Percentiles rank a stretch among this genome's conserved stretches.
These are phyloP conservation scores for Crepidotus variabilis DNA, from an alignment of 768 basidiomycete genomes.

Conservation along the genomic window DNA sequence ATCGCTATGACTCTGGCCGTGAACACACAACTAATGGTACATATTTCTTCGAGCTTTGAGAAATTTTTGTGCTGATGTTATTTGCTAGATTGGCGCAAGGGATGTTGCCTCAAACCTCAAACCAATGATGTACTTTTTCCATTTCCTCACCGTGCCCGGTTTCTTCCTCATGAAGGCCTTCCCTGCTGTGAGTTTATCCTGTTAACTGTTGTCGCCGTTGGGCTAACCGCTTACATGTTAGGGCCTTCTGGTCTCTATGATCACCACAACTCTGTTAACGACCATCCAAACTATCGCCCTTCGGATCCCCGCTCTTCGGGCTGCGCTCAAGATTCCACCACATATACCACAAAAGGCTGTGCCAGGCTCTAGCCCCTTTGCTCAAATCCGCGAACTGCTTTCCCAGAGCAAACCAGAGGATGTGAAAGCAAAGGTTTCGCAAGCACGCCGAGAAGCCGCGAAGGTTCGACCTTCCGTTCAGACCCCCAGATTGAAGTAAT, in stretches of 20 bases:
- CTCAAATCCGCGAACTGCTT: background rate
- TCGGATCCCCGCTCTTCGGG: conserved; percentile 38
- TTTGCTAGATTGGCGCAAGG: conserved; percentile 45
- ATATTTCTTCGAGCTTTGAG: conserved; percentile 19
- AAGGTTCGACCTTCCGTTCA: background rate
- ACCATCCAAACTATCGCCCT: conserved; percentile 48
- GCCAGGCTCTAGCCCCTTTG: conserved; percentile 14
- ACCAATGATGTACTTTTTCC: conserved; percentile 68
- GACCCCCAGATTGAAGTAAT: background rate
- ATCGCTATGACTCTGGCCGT: conserved; percentile 50
- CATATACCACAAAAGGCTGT: conserved; percentile 18
- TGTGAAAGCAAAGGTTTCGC: conserved; percentile 2
- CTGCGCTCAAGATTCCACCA: conserved; percentile 32
- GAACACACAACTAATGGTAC: conserved; percentile 66
- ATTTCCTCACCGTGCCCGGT: conserved; percentile 48
- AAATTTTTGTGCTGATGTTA: background rate
- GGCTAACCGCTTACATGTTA: conserved; percentile 12
- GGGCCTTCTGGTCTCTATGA: conserved; percentile 40
- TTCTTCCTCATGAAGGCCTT: conserved; percentile 48
- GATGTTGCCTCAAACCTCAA: conserved; percentile 56
- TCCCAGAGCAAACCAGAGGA: background rate
- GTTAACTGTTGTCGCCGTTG: background rate
- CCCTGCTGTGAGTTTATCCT: conserved; percentile 52
- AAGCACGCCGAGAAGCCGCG: conserved; percentile 1
- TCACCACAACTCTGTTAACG: conserved; percentile 39